Conservation (phyloP, 1,284 basidiomycete genomes). For the Ustilago vetiveriae region DNA sequence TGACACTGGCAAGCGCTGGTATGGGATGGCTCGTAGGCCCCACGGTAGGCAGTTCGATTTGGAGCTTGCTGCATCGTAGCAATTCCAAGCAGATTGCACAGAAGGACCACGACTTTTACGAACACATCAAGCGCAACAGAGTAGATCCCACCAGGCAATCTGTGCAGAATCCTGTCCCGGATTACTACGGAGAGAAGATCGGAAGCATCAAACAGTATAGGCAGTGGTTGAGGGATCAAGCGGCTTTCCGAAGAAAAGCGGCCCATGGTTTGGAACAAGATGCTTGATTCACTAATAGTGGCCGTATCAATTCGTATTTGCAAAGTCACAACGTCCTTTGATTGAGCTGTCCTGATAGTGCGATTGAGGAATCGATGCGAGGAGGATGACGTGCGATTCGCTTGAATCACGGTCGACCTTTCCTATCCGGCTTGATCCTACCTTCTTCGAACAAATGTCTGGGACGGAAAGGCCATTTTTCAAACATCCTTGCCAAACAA, state of each 20-base stretch:
- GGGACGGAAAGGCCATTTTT: constrained; percentile 65
- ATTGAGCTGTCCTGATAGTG: too few species aligned
- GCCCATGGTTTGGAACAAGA: constrained; percentile 58
- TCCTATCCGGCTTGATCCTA: constrained; percentile 36
- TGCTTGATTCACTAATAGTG: too few species aligned
- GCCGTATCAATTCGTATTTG: too few species aligned
- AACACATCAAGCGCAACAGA: constrained; percentile 56
- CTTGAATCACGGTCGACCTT: too few species aligned
- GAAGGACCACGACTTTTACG: constrained; percentile 62
- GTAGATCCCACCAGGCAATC: constrained; percentile 61
- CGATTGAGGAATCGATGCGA: too few species aligned
- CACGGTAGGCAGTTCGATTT: constrained; percentile 54
- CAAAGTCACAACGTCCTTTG: too few species aligned
- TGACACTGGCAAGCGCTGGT: constrained; percentile 58
- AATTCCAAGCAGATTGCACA: constrained; percentile 51
- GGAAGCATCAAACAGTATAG: constrained; percentile 61
- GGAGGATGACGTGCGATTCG: too few species aligned
- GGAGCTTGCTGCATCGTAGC: constrained; percentile 52
- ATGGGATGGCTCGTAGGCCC: constrained; percentile 63
- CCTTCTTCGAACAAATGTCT: constrained; percentile 53
- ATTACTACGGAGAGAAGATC: constrained; percentile 65
- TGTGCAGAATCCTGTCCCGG: constrained; percentile 63
- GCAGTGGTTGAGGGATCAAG: constrained; percentile 65
- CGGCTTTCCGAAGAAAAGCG: constrained; percentile 59
- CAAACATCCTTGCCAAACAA: constrained; percentile 58